Percentiles rank a stretch among this genome's conserved stretches.
Evolutionary conservation across 371 early-diverging fungal genomes (phyloP).

Genomic region (Mucor sp.): DNA sequence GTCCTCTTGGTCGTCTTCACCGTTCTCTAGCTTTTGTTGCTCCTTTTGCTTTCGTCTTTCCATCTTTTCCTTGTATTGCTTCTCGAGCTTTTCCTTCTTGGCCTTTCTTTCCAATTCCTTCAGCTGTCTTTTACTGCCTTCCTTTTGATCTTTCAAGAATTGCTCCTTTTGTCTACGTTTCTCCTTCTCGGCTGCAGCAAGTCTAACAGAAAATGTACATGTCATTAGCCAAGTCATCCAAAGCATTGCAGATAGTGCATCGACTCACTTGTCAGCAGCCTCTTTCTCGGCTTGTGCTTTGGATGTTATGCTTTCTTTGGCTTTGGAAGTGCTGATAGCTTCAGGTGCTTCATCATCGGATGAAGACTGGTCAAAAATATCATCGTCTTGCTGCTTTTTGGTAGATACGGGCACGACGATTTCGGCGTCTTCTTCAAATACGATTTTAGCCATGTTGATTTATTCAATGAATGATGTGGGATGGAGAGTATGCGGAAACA

Average conservation of each 20-base stretch:
- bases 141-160: constrained; percentile 50
- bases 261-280: constrained; percentile 43
- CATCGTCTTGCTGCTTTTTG: constrained; percentile 18
- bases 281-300: constrained; percentile 36
- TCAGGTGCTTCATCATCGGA: constrained; percentile 55
- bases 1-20: constrained; percentile 15
- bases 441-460: constrained; percentile 37
- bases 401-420: constrained; percentile 26
- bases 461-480: neutral
- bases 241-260: neutral
- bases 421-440: constrained; percentile 42
- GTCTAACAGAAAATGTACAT: constrained; percentile 13
- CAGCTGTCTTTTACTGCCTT: constrained; percentile 36
- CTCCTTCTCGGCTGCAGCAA: constrained; percentile 39
- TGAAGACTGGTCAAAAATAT: constrained; percentile 21
- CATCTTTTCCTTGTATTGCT: constrained; percentile 21
- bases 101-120: constrained; percentile 27
- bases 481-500: neutral
- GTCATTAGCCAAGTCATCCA: neutral
- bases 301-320: constrained; percentile 29
- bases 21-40: constrained; percentile 4
- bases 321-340: constrained; percentile 40
- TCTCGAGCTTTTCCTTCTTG: constrained; percentile 9
- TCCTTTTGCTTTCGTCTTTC: constrained; percentile 17
- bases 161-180: constrained; percentile 48